Evolutionary conservation across 2,329 filamentous ascomycete genomes (phyloP).

Genomic region (Monilinia laxa): DNA sequence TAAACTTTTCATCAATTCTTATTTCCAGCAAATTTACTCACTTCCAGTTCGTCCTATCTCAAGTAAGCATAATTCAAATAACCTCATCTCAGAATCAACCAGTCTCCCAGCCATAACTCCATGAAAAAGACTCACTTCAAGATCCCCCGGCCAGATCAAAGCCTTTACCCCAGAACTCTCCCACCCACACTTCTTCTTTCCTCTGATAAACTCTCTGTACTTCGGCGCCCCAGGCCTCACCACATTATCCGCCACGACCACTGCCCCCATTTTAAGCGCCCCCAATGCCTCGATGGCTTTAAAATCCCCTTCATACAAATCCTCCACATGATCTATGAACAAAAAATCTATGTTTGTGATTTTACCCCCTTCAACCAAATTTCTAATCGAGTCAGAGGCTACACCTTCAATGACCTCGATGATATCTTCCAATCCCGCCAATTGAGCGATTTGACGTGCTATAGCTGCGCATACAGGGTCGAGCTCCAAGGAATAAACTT

Average conservation of each 20-base stretch:
- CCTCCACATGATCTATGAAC: constrained; percentile 79
- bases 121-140: constrained; percentile 22
- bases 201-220: constrained; percentile 67
- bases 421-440: constrained; percentile 67
- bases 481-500: constrained; percentile 56
- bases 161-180: constrained; percentile 30
- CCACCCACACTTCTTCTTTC: constrained; percentile 37
- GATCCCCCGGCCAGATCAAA: constrained; percentile 26
- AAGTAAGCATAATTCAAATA: neutral
- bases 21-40: constrained; percentile 10
- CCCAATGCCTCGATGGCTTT: constrained; percentile 71
- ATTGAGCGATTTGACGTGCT: constrained; percentile 63
- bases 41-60: constrained; percentile 25
- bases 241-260: constrained; percentile 67
- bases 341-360: constrained; percentile 65
- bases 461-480: constrained; percentile 71
- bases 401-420: constrained; percentile 69
- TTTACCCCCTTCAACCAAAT: constrained; percentile 53
- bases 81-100: no score
- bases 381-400: constrained; percentile 60
- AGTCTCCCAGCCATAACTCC: no score
- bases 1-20: neutral
- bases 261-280: constrained; percentile 58
- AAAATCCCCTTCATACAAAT: constrained; percentile 68
- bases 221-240: constrained; percentile 68